A percentile compares a stretch with the other conserved stretches of the same genome.
These are phyloP conservation scores for Tricholoma bakamatsutake DNA, from an alignment of 768 basidiomycete genomes.

Conservation along the genomic window DNA sequence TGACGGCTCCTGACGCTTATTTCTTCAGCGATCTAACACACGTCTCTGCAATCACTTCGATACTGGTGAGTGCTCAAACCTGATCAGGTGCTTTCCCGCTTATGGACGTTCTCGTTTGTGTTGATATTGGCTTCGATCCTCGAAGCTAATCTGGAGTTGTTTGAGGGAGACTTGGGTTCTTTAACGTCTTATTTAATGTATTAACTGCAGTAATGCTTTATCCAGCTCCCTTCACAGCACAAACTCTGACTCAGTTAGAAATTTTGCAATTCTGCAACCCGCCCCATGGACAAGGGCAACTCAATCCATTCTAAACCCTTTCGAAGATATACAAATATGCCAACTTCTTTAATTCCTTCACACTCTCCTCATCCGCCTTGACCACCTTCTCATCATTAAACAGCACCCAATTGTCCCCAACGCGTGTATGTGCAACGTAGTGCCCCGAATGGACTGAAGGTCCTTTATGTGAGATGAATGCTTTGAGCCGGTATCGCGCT, in stretches of 20 bases:
- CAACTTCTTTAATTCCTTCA: conserved; percentile 70
- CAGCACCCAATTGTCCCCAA: conserved; percentile 70
- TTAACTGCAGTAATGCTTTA: neutral
- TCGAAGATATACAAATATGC: conserved; percentile 96
- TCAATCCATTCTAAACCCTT: conserved; percentile 29
- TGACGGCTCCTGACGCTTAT: neutral
- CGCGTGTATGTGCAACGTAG: conserved; percentile 78
- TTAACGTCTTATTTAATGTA: neutral
- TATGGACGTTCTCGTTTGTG: neutral
- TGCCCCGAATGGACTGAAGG: conserved; percentile 93
- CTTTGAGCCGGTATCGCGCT: conserved; percentile 75
- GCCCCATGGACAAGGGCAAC: neutral
- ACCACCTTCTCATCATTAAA: conserved; percentile 98
- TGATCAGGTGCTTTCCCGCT: neutral
- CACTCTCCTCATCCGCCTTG: conserved; percentile 77
- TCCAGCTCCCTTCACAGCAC: neutral
- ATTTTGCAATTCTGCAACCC: neutral
- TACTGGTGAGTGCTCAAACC: neutral
- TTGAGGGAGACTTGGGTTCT: neutral
- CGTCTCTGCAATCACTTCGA: neutral
- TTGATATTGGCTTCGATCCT: neutral
- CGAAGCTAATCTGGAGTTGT: neutral
- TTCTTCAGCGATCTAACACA: neutral
- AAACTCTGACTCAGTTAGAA: neutral
- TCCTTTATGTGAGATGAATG: conserved; percentile 97